Evolutionary conservation across 2,329 filamentous ascomycete species (phyloP), one percentile per base, ranked within the genome.

Genomic region (Penicillium sp.): DNA sequence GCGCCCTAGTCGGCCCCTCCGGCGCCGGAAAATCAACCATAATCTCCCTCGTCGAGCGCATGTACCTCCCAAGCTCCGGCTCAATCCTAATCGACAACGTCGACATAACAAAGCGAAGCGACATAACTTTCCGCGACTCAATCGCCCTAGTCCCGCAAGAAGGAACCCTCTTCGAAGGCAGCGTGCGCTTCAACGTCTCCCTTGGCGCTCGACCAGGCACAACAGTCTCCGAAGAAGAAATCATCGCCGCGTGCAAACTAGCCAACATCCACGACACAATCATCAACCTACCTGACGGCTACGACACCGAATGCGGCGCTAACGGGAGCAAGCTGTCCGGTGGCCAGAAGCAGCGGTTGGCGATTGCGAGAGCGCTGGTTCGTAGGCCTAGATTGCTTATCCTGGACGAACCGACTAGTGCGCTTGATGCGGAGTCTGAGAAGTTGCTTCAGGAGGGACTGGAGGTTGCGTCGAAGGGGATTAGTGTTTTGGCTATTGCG

Each of bases 211-310:
- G 79, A 1, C 85, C 84, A 1, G 81, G 77, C 9, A 75, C 80
- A 37, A 79, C 81, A 31, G 82, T 82, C 1, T 81, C 79, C 1
- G 75, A 84, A 39, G 81, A 77, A 10, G 87, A 89, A 42, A 85
- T 90, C 40, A 79, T 87, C 58, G 82, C 84, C 48, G 87, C 87
- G 0, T 90, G 87, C 66, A 80, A 81, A 53, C 73, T 88, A 11
- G 87, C 87, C 33, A 88, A 88, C 65, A 88, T 91, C 58, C 87
- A 90, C 71, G 85, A 90, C 24, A 84, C 83, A 19, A 87, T 91
- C 61, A 73, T 77, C 52, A 73, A 79, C 1, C 73, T 91, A 14
- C 86, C 87, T 0, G 74, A 87, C 13, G 86, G 86, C 0, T 84
- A 84, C 67, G 67, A 77, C 5, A 85, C 82, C 0, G 65, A 75